Base-by-base conservation (phyloP, 1,139 yeast genomes). In the Hansenula sp. region DNA sequence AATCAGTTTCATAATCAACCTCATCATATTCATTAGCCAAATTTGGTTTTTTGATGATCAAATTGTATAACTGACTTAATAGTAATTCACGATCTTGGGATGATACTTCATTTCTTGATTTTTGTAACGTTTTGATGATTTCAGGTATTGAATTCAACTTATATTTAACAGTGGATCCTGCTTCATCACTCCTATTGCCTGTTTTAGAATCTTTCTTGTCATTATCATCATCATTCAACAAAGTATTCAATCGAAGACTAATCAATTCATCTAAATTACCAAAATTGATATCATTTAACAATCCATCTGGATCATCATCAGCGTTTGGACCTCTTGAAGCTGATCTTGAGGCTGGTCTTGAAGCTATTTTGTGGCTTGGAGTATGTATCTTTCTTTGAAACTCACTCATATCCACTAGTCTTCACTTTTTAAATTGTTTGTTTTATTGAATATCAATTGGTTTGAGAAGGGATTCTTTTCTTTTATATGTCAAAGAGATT, bases 231-330 rank as follows among this genome's bases (percentile, higher is more conserved):
- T 40, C 46, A 19, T 43, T 46, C 16, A 49, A 34, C 13, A 49
- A 28, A 3, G 42, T 46, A 12, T 49, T 54, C 15, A 55, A 40
- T 16, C 58, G 42, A 5, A 48, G 46, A 18, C 52, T 50, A 27
- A 57, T 48, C 37, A 51, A 40, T 41, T 55, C 58, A 44, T 57
- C 58, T 25, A 57, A 31, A 34, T 57, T 57, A 27, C 52, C 57
- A 38, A 54, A 54, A 18, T 46, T 51, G 36, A 57, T 47, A 18
- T 54, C 53, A 29, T 46, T 47, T 5, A 52, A 31, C 21, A 57
- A 43, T 36, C 54, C 60, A 34, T 48, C 41, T 4, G 15, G 21
- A 4, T 50, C 44, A 24, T 54, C 55, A 19, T 50, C 56, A 12
- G 47, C 39, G 3, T 13, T 18, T 15, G 52, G 50, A 2, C 53